Conservation (phyloP, 805 yeast species). For the Limtongozyma cylindracea region DNA sequence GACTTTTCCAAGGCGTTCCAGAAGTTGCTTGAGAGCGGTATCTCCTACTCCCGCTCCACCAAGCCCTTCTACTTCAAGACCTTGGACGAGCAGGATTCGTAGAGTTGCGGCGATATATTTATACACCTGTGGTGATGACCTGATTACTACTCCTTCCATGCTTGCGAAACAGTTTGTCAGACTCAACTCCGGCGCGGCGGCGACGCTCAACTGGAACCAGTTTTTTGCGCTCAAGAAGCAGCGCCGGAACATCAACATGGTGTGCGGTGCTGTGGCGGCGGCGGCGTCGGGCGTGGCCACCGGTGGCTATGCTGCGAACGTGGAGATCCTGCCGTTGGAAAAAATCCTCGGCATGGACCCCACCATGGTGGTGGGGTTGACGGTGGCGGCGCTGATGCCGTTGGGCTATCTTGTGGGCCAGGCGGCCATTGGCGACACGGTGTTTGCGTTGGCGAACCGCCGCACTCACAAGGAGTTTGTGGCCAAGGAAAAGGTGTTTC, state of each 20-base stretch:
- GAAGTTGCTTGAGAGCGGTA: slow-evolving; percentile 17
- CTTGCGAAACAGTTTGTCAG: too few relatives aligned
- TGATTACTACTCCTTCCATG: background rate
- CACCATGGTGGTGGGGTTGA: slow-evolving; percentile 55
- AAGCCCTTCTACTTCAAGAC: slow-evolving; percentile 1
- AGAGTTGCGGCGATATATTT: too few relatives aligned
- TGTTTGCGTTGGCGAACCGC: slow-evolving; percentile 33
- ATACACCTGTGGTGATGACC: too few relatives aligned
- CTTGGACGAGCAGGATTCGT: slow-evolving; percentile 2
- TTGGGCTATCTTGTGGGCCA: slow-evolving; percentile 76
- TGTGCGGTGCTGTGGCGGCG: slow-evolving; percentile 44
- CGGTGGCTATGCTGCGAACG: slow-evolving; percentile 52
- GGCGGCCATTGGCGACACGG: slow-evolving; percentile 33
- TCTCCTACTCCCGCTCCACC: too few relatives aligned
- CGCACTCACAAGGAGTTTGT: slow-evolving; percentile 18
- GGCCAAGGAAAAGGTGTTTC: slow-evolving; percentile 45
- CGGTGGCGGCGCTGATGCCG: slow-evolving; percentile 44
- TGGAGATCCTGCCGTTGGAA: slow-evolving; percentile 75
- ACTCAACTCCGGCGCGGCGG: background rate
- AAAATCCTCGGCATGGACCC: slow-evolving; percentile 76
- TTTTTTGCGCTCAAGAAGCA: slow-evolving; percentile 55
- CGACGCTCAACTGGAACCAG: slow-evolving; percentile 45
- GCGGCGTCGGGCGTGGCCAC: slow-evolving; percentile 38
- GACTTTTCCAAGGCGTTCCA: slow-evolving; percentile 21
- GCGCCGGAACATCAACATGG: slow-evolving; percentile 44